Conservation (phyloP, 805 yeast species). For the Saccharomycopsis amapae region DNA sequence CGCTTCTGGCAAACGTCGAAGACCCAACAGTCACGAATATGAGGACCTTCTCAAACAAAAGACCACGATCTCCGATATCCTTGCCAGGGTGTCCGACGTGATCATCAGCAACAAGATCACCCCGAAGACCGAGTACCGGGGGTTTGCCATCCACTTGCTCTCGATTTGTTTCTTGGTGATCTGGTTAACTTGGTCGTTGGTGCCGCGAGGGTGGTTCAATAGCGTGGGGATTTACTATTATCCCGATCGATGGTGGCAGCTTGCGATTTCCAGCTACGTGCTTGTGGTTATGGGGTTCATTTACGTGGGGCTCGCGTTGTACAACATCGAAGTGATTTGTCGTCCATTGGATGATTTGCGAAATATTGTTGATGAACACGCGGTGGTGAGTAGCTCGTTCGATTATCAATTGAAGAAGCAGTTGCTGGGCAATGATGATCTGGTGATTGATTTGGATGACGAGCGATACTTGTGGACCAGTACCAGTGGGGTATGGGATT, state of each 20-base stretch:
- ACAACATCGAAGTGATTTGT: slow-evolving; percentile 72
- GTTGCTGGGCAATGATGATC: background rate
- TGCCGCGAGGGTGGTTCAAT: slow-evolving; percentile 55
- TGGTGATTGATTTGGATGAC: slow-evolving; percentile 24
- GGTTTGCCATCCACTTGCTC: slow-evolving; percentile 75
- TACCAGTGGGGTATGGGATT: slow-evolving; percentile 82
- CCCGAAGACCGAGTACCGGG: slow-evolving; percentile 72
- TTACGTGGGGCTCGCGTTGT: slow-evolving; percentile 62
- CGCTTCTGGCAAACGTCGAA: background rate
- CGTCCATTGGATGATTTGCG: slow-evolving; percentile 49
- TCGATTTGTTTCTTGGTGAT: slow-evolving; percentile 47
- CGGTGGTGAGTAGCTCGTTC: slow-evolving; percentile 31
- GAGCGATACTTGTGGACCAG: slow-evolving; percentile 42
- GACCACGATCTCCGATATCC: slow-evolving; percentile 36
- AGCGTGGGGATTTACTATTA: slow-evolving; percentile 55
- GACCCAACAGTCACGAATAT: slow-evolving; percentile 15
- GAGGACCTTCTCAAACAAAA: slow-evolving; percentile 18
- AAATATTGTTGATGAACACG: slow-evolving; percentile 64
- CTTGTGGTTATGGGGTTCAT: slow-evolving; percentile 65
- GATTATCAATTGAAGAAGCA: slow-evolving; percentile 4
- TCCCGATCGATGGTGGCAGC: slow-evolving; percentile 91
- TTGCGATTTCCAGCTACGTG: slow-evolving; percentile 65
- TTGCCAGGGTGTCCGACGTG: slow-evolving; percentile 62
- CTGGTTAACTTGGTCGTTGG: slow-evolving; percentile 67
- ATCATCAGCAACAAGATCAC: slow-evolving; percentile 49